Conservation (phyloP, 2,329 filamentous ascomycete species). For the Colletotrichum spinosum region DNA sequence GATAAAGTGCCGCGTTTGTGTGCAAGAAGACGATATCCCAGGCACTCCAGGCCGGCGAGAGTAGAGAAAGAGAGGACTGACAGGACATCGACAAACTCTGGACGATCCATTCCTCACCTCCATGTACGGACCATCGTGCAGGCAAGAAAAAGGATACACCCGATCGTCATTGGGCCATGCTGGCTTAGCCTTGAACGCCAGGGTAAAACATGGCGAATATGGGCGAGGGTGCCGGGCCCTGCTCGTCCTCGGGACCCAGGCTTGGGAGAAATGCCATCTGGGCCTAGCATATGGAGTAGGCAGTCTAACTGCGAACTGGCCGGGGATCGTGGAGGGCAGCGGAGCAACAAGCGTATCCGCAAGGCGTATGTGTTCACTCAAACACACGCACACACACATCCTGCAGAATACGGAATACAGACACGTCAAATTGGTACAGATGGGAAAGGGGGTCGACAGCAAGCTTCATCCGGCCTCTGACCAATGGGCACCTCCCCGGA, state of each 20-base stretch:
- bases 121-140: conserved; percentile 12
- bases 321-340: background rate
- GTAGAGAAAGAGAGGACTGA: no score
- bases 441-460: conserved; percentile 15
- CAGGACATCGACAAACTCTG: conserved; percentile 15
- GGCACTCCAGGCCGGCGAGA: no score
- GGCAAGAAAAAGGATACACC: conserved; percentile 26
- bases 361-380: no score
- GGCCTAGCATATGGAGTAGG: conserved; percentile 5
- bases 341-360: no score
- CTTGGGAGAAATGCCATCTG: conserved; percentile 21
- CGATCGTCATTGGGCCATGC: conserved; percentile 23
- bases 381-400: no score
- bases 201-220: conserved; percentile 34
- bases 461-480: conserved; percentile 19
- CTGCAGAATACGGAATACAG: no score
- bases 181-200: conserved; percentile 26
- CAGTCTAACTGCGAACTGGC: background rate
- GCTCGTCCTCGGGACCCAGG: background rate
- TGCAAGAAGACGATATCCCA: no score
- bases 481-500: conserved; percentile 34
- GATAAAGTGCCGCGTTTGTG: no score
- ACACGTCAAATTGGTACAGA: background rate
- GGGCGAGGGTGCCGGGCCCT: conserved; percentile 23
- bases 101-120: conserved; percentile 35